Evolutionary conservation across 768 basidiomycete genomes (phyloP).

Genomic region (Hygrocybe coccinea): DNA sequence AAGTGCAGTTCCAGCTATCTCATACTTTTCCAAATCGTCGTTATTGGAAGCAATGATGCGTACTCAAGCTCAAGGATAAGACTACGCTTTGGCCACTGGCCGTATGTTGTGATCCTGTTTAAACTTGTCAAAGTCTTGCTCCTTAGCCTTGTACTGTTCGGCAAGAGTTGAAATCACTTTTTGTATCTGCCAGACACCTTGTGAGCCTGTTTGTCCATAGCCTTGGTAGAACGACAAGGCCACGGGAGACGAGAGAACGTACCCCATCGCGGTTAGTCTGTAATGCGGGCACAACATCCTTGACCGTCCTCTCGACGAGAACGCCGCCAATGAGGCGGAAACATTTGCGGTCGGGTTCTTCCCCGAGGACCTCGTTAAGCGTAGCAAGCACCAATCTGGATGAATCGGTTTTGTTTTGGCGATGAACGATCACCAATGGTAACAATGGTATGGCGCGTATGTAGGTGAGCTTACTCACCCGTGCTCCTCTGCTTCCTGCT

Average conservation of each 20-base stretch:
- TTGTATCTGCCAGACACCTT: slow-evolving; percentile 54
- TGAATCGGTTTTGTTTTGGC: neutral
- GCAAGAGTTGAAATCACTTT: slow-evolving; percentile 73
- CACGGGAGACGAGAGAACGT: slow-evolving; percentile 27
- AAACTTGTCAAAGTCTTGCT: slow-evolving; percentile 75
- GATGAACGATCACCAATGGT: neutral
- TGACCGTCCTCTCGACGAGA: slow-evolving; percentile 91
- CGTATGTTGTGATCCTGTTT: slow-evolving; percentile 75
- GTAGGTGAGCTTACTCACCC: slow-evolving; percentile 47
- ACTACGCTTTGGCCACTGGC: slow-evolving; percentile 32
- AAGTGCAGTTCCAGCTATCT: too few species aligned
- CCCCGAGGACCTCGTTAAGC: slow-evolving; percentile 72
- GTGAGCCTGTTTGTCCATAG: neutral
- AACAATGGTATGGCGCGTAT: slow-evolving; percentile 1
- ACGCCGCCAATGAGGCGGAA: slow-evolving; percentile 95
- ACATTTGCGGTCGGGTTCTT: slow-evolving; percentile 88
- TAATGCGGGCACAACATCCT: slow-evolving; percentile 87
- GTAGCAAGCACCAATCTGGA: slow-evolving; percentile 83
- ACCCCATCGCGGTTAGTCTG: slow-evolving; percentile 89
- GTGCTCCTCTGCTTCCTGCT: slow-evolving; percentile 94
- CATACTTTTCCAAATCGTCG: too few species aligned
- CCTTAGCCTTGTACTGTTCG: slow-evolving; percentile 86
- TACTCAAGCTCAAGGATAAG: neutral
- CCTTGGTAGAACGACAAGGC: neutral
- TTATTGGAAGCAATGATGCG: too few species aligned